These are phyloP conservation scores for Fomitopsis betulina DNA, from an alignment of 1,284 basidiomycete species.

Conservation along the genomic window DNA sequence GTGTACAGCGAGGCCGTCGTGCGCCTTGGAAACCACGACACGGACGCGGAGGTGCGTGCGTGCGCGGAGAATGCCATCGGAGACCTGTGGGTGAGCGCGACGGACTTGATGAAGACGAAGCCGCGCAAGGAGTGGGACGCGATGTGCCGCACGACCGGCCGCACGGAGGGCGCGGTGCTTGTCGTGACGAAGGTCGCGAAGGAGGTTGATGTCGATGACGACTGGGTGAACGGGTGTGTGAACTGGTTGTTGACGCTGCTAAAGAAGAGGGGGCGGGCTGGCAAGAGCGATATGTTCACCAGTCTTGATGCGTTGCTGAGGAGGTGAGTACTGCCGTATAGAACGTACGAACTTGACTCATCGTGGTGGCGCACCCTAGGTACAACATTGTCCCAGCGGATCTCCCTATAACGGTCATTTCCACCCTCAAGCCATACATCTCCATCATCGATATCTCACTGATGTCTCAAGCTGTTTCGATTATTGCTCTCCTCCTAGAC, in stretches of 20 bases:
- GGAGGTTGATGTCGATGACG: slow-evolving; percentile 62
- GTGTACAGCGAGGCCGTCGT: slow-evolving; percentile 74
- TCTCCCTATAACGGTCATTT: slow-evolving; percentile 59
- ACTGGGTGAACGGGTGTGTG: slow-evolving; percentile 78
- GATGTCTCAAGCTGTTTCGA: slow-evolving; percentile 70
- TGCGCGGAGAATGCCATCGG: slow-evolving; percentile 83
- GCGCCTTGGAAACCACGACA: slow-evolving; percentile 75
- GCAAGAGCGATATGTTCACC: slow-evolving; percentile 79
- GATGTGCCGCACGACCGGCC: slow-evolving; percentile 76
- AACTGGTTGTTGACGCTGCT: slow-evolving; percentile 78
- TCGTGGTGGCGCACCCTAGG: slow-evolving; percentile 32
- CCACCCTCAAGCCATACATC: slow-evolving; percentile 73
- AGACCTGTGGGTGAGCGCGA: slow-evolving; percentile 83
- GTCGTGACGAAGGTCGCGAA: slow-evolving; percentile 70
- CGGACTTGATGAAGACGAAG: slow-evolving; percentile 61
- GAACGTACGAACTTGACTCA: not conserved
- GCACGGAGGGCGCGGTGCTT: slow-evolving; percentile 66
- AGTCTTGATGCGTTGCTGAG: slow-evolving; percentile 73
- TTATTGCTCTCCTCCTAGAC: slow-evolving; percentile 68
- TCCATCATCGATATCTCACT: slow-evolving; percentile 72
- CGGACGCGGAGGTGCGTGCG: slow-evolving; percentile 87
- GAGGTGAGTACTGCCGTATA: slow-evolving; percentile 38
- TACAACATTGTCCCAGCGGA: slow-evolving; percentile 62
- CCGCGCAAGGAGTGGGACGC: slow-evolving; percentile 74
- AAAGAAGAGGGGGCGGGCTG: slow-evolving; percentile 73